A percentile compares a stretch with the other conserved stretches of the same genome.
Conservation (phyloP, 2,329 filamentous ascomycete species). For the Blastomyces emzantsi region DNA sequence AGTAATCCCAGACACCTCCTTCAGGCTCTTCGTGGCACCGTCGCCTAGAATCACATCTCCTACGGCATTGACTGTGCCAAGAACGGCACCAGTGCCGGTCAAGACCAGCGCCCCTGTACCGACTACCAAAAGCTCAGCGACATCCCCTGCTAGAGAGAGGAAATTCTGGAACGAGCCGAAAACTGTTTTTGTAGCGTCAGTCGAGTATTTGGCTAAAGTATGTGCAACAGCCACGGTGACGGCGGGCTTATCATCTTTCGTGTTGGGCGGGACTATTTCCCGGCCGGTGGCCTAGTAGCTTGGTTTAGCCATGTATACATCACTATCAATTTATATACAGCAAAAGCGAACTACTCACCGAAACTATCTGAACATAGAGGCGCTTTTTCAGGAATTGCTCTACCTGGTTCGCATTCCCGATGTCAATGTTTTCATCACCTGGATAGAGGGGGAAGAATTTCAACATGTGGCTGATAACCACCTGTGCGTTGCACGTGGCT, state of each 20-base stretch:
- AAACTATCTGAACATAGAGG: slow-evolving; percentile 3
- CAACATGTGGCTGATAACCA: slow-evolving; percentile 6
- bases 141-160: slow-evolving; percentile 6
- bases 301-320: neutral
- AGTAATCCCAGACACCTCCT: slow-evolving; percentile 4
- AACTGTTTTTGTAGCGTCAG: neutral
- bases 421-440: slow-evolving; percentile 6
- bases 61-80: neutral
- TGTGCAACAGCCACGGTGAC: slow-evolving; percentile 4
- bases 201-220: neutral
- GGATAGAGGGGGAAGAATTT: slow-evolving; percentile 6
- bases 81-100: neutral
- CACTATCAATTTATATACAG: too few species aligned
- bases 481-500: neutral
- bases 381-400: slow-evolving; percentile 7
- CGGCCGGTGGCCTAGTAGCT: neutral
- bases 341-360: neutral
- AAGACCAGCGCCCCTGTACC: slow-evolving; percentile 3
- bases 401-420: neutral
- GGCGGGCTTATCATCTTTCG: neutral
- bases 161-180: slow-evolving; percentile 1
- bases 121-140: slow-evolving; percentile 6
- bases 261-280: slow-evolving; percentile 5
- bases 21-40: slow-evolving; percentile 1
- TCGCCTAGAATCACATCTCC: slow-evolving; percentile 1